Percentiles rank a stretch among this genome's conserved stretches.
phyloP scores from a whole-genome alignment of 2,329 filamentous ascomycete species.

The Incumbomyces delicatus region DNA sequence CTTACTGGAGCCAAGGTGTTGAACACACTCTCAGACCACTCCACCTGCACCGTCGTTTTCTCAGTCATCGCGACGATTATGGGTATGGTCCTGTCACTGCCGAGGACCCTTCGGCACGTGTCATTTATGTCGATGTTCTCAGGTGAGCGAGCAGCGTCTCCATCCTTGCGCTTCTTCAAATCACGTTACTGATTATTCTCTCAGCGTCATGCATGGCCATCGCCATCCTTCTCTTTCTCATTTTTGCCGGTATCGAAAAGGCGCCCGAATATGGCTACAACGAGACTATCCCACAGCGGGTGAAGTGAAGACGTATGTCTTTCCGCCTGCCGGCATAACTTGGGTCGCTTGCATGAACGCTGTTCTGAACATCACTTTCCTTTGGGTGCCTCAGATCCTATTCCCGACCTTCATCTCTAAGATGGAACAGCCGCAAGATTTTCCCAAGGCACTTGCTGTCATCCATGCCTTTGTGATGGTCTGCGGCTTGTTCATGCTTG shows the following conservation, averaged over 20 bases:
- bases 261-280: conserved; percentile 38
- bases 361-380: conserved; percentile 41
- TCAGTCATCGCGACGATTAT: conserved; percentile 38
- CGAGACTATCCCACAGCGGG: conserved; percentile 36
- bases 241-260: conserved; percentile 39
- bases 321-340: conserved; percentile 37
- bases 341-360: conserved; percentile 42
- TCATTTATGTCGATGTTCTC: conserved; percentile 45
- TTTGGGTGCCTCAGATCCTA: conserved; percentile 44
- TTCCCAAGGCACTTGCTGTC: conserved; percentile 42
- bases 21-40: conserved; percentile 41
- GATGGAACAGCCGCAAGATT: conserved; percentile 42
- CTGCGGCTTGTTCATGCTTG: conserved; percentile 40
- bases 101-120: conserved; percentile 38
- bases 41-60: conserved; percentile 41
- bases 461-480: conserved; percentile 38
- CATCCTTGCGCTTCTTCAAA: too few relatives aligned
- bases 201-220: conserved; percentile 38
- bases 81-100: conserved; percentile 38
- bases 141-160: conserved; percentile 18
- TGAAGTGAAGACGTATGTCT: conserved; percentile 38
- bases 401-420: conserved; percentile 45
- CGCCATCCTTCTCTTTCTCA: conserved; percentile 40
- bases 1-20: conserved; percentile 41
- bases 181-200: neutral